A percentile compares a stretch with the other conserved stretches of the same genome.
These are phyloP conservation scores for Fusarium multiceps DNA, from an alignment of 2,329 filamentous ascomycete genomes.

Conservation along the genomic window DNA sequence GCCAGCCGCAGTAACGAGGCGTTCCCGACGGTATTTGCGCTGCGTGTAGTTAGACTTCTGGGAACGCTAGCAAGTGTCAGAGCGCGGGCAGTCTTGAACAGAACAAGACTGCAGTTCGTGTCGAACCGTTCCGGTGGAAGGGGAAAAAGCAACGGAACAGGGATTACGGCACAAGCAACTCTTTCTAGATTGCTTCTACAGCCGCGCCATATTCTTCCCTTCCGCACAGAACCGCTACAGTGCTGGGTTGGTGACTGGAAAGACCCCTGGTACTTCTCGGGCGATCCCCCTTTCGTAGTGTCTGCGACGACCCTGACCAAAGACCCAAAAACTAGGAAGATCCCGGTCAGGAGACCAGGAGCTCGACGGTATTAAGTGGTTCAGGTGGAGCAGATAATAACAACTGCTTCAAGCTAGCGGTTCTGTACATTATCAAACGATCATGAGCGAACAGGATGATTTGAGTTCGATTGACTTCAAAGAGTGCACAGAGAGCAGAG, in stretches of 20 bases:
- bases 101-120: slow-evolving; percentile 18
- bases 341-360: slow-evolving; percentile 44
- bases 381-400: slow-evolving; percentile 17
- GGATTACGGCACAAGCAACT: slow-evolving; percentile 15
- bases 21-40: background rate
- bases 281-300: slow-evolving; percentile 41
- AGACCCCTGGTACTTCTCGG: slow-evolving; percentile 26
- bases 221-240: background rate
- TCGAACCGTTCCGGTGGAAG: slow-evolving; percentile 15
- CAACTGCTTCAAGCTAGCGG: slow-evolving; percentile 7
- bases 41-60: background rate
- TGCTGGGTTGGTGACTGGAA: slow-evolving; percentile 15
- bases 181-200: slow-evolving; percentile 45
- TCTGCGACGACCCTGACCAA: slow-evolving; percentile 19
- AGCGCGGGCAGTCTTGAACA: slow-evolving; percentile 7
- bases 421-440: background rate
- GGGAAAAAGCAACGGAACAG: slow-evolving; percentile 37
- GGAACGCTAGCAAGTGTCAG: slow-evolving; percentile 7
- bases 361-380: slow-evolving; percentile 18
- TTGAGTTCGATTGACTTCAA: slow-evolving; percentile 1
- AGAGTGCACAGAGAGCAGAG: slow-evolving; percentile 1
- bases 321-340: slow-evolving; percentile 23
- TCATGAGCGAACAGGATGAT: background rate
- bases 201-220: background rate
- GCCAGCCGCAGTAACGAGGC: background rate